Evolutionary conservation across 192 early-diverging fungal genomes (phyloP).

Genomic region (Coemansia furcata): DNA sequence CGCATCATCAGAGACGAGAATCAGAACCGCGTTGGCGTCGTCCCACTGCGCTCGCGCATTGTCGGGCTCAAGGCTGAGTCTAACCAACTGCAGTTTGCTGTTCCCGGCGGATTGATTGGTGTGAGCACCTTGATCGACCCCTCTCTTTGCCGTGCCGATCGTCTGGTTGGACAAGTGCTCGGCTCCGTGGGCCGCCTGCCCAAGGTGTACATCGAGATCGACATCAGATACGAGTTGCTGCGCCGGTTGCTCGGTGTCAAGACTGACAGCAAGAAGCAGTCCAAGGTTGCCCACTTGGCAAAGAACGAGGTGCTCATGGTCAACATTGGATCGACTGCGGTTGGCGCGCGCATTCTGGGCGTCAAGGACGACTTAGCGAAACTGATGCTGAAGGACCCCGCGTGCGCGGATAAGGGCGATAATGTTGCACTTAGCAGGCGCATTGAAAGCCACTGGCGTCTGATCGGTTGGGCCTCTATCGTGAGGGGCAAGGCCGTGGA

Average conservation of each 20-base stretch:
- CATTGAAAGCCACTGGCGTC: slow-evolving; percentile 97
- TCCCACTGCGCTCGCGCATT: slow-evolving; percentile 88
- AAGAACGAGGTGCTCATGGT: slow-evolving; percentile 94
- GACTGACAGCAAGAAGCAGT: slow-evolving; percentile 97
- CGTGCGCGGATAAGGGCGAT: slow-evolving; percentile 94
- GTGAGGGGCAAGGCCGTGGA: slow-evolving; percentile 66
- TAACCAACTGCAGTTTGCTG: slow-evolving; percentile 94
- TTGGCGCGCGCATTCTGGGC: slow-evolving; percentile 90
- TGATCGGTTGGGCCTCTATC: slow-evolving; percentile 99
- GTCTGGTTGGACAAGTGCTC: slow-evolving; percentile 94
- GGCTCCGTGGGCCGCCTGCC: slow-evolving; percentile 90
- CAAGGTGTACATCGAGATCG: slow-evolving; percentile 90
- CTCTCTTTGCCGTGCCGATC: slow-evolving; percentile 92
- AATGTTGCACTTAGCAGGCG: slow-evolving; percentile 93
- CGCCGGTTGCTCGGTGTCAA: slow-evolving; percentile 95
- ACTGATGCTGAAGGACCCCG: slow-evolving; percentile 83
- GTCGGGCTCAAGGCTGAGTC: slow-evolving; percentile 82
- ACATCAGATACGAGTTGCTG: slow-evolving; percentile 96
- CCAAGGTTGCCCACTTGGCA: slow-evolving; percentile 90
- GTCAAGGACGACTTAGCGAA: slow-evolving; percentile 96
- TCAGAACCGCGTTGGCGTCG: slow-evolving; percentile 76
- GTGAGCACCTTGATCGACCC: slow-evolving; percentile 97
- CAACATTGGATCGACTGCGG: slow-evolving; percentile 94
- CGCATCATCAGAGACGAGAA: slow-evolving; percentile 80
- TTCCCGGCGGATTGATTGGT: slow-evolving; percentile 99